Conservation (phyloP, 108 stramenopile genomes). For the Skeletonema costatum region DNA sequence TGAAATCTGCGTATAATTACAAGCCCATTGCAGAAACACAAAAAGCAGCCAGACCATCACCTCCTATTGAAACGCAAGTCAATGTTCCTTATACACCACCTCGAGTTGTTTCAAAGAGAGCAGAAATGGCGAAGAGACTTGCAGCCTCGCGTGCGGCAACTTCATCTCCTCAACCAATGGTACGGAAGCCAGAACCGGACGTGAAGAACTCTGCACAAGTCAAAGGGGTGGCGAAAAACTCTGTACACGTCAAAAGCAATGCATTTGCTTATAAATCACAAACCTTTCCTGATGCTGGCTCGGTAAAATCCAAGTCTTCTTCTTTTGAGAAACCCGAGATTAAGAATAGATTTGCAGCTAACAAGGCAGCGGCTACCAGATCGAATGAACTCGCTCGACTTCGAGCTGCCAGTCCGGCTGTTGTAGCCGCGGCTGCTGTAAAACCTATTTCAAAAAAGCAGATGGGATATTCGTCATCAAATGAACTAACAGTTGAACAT, state of each 20-base stretch:
- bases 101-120: neutral
- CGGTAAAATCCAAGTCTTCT: neutral
- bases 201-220: neutral
- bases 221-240: neutral
- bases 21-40: neutral
- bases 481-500: neutral
- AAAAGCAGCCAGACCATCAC: neutral
- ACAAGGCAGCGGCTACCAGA: neutral
- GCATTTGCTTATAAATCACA: neutral
- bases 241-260: neutral
- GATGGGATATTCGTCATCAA: neutral
- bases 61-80: neutral
- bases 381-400: neutral
- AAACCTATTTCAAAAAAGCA: neutral
- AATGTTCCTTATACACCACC: neutral
- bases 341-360: neutral
- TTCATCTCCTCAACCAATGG: neutral
- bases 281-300: neutral
- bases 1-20: neutral
- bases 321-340: neutral
- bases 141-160: neutral
- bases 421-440: neutral
- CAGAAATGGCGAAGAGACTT: neutral
- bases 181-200: neutral
- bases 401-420: neutral